Evolutionary conservation across 306 rosid genomes (phyloP).

Genomic region (Coriaria nepalensis): DNA sequence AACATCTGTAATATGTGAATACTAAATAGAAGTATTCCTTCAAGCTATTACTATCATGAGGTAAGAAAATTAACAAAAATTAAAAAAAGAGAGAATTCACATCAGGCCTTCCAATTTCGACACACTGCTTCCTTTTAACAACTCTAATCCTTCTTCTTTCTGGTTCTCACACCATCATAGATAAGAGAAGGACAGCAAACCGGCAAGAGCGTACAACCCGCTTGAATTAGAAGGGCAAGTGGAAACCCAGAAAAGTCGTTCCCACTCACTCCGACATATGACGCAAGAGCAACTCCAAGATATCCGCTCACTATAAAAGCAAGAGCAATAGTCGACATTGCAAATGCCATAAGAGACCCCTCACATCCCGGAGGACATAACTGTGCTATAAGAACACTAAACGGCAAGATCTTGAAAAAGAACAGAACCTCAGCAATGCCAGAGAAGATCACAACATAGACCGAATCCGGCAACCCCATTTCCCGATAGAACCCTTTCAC

Average conservation of each 20-base stretch:
- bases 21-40: neutral
- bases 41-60: slow-evolving; percentile 1
- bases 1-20: too few species aligned
- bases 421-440: slow-evolving; percentile 66
- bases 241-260: slow-evolving; percentile 73
- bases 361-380: slow-evolving; percentile 84
- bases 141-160: slow-evolving; percentile 19
- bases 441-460: slow-evolving; percentile 63
- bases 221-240: slow-evolving; percentile 49
- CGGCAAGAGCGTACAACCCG: slow-evolving; percentile 58
- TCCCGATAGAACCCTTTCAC: slow-evolving; percentile 48
- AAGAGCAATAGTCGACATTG: slow-evolving; percentile 61
- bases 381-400: slow-evolving; percentile 57
- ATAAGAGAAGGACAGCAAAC: slow-evolving; percentile 65
- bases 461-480: slow-evolving; percentile 52
- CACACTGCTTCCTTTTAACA: too few species aligned
- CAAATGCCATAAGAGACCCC: slow-evolving; percentile 90
- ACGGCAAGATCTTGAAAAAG: slow-evolving; percentile 71
- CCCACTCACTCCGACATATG: slow-evolving; percentile 41
- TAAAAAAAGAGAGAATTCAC: too few species aligned
- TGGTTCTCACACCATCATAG: slow-evolving; percentile 36
- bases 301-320: slow-evolving; percentile 75
- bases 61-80: too few species aligned
- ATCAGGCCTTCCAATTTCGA: too few species aligned
- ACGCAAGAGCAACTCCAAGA: slow-evolving; percentile 72